Evolutionary conservation across 306 rosid species (phyloP).

Genomic region (Cucurbita maxima): DNA sequence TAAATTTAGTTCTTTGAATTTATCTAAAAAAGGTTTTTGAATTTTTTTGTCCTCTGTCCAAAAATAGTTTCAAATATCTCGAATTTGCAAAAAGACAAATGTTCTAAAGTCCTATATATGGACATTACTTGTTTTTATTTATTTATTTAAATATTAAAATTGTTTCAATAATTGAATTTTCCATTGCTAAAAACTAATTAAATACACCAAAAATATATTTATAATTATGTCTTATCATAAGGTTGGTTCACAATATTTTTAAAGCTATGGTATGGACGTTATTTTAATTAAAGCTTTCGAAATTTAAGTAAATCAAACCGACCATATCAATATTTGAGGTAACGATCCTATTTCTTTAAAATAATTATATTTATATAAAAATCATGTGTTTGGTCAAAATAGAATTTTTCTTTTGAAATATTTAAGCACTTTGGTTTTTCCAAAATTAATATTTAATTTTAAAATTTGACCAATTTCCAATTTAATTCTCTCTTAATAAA

Average conservation of each 20-base stretch:
- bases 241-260: not conserved
- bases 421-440: no score
- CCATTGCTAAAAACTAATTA: not conserved
- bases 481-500: not conserved
- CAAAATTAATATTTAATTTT: not conserved
- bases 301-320: not conserved
- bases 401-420: not conserved
- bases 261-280: not conserved
- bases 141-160: not conserved
- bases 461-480: not conserved
- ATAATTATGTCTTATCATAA: not conserved
- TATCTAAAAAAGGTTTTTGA: not conserved
- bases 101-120: not conserved
- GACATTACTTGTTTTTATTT: not conserved
- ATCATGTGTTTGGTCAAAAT: not conserved
- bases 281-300: no score
- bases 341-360: not conserved
- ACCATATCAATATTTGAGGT: not conserved
- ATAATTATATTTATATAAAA: not conserved
- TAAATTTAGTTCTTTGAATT: not conserved
- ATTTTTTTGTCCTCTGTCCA: not conserved
- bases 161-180: not conserved
- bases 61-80: not conserved
- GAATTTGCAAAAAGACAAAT: not conserved
- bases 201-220: not conserved